These are phyloP conservation scores for Kernera saxatilis DNA, from an alignment of 345 rosid genomes.

Conservation along the genomic window DNA sequence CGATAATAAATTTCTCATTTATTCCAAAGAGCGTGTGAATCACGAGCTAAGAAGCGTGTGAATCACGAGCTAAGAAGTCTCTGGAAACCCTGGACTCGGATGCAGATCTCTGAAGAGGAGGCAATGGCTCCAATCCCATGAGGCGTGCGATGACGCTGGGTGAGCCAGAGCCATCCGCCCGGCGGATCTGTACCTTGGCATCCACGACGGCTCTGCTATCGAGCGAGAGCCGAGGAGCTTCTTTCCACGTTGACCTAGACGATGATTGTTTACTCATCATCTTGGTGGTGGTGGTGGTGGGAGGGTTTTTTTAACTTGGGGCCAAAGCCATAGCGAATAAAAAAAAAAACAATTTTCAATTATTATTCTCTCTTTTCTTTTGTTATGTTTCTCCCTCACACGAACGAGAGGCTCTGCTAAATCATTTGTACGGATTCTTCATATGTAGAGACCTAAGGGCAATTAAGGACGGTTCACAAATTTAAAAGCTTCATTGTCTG, in stretches of 20 bases:
- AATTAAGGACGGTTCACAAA: slow-evolving; percentile 7
- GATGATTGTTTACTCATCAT: slow-evolving; percentile 36
- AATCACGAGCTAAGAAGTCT: too few species aligned
- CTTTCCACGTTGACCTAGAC: slow-evolving; percentile 69
- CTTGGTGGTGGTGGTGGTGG: background rate
- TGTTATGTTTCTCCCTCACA: too few species aligned
- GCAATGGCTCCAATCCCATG: slow-evolving; percentile 85
- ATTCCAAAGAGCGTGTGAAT: background rate
- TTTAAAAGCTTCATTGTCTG: background rate
- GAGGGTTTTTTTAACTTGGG: background rate
- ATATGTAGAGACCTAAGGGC: background rate
- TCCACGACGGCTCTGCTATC: slow-evolving; percentile 90
- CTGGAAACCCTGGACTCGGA: slow-evolving; percentile 93
- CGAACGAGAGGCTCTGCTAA: too few species aligned
- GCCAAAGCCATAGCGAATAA: slow-evolving; percentile 6
- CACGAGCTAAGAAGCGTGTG: background rate
- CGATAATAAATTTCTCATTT: background rate
- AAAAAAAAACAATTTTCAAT: background rate
- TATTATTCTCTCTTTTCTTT: background rate
- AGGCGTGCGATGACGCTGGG: slow-evolving; percentile 89
- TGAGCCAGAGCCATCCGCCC: slow-evolving; percentile 31
- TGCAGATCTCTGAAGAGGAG: slow-evolving; percentile 82
- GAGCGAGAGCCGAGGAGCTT: slow-evolving; percentile 93
- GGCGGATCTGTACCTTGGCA: slow-evolving; percentile 76
- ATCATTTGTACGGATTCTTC: too few species aligned